Evolutionary conservation across 2,329 filamentous ascomycete species (phyloP).

Genomic region (Nectriaceae sp.): DNA sequence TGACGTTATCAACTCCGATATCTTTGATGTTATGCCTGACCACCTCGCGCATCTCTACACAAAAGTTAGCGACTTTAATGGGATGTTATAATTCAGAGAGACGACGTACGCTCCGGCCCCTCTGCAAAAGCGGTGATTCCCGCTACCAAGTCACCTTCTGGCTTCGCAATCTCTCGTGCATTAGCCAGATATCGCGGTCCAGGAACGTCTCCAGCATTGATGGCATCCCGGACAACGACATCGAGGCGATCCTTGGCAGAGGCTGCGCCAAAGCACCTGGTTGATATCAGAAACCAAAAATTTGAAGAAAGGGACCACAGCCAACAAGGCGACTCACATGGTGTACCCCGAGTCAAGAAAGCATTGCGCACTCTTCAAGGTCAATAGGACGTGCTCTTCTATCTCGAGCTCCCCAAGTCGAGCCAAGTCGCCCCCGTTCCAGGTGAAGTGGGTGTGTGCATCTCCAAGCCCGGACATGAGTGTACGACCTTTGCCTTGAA

Average conservation of each 20-base stretch:
- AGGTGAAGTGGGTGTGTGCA: too few relatives aligned
- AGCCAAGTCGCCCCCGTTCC: too few relatives aligned
- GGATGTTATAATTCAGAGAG: too few relatives aligned
- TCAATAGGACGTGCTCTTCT: slow-evolving; percentile 17
- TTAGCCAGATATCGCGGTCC: slow-evolving; percentile 16
- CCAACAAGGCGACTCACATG: slow-evolving; percentile 4
- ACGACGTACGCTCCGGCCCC: slow-evolving; percentile 3
- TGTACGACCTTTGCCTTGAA: too few relatives aligned
- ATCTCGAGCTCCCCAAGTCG: too few relatives aligned
- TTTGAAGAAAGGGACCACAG: background rate
- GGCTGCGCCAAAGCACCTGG: slow-evolving; percentile 18
- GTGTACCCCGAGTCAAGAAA: slow-evolving; percentile 19
- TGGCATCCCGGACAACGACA: slow-evolving; percentile 14
- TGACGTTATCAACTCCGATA: slow-evolving; percentile 13
- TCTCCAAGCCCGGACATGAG: too few relatives aligned
- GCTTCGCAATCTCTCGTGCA: slow-evolving; percentile 15
- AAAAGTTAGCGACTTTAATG: background rate
- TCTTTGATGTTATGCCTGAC: slow-evolving; percentile 8
- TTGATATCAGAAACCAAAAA: too few relatives aligned
- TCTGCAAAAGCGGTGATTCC: slow-evolving; percentile 14
- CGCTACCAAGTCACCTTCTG: slow-evolving; percentile 11
- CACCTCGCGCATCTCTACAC: slow-evolving; percentile 9
- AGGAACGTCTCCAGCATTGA: slow-evolving; percentile 15
- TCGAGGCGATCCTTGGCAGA: slow-evolving; percentile 19
- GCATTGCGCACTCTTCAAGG: slow-evolving; percentile 14